Conservation (phyloP, 768 basidiomycete genomes). For the Mycena pura region DNA sequence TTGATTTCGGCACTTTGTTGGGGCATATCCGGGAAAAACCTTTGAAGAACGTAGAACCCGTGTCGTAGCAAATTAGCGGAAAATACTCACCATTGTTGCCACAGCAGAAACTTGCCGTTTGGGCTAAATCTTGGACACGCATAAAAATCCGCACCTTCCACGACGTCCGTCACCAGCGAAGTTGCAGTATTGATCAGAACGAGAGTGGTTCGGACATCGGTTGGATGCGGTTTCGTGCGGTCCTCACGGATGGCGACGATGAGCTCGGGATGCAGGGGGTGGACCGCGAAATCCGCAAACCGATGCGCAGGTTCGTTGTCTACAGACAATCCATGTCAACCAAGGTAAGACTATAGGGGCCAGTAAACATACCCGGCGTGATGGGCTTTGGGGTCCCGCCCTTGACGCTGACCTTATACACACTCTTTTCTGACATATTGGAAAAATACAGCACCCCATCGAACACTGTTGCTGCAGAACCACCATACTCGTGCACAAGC, state of each 20-base stretch:
- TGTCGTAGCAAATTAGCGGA: not conserved
- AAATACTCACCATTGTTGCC: not conserved
- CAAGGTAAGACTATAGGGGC: too few species aligned
- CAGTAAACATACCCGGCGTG: not conserved
- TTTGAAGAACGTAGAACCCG: not conserved
- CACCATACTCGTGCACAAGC: slow-evolving; percentile 7
- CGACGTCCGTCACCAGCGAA: not conserved
- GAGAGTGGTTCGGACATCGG: not conserved
- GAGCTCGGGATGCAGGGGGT: not conserved
- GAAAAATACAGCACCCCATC: slow-evolving; percentile 7
- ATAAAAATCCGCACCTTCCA: slow-evolving; percentile 5
- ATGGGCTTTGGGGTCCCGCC: not conserved
- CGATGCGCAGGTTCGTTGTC: not conserved
- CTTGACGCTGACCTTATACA: slow-evolving; percentile 2
- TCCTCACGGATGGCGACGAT: slow-evolving; percentile 2
- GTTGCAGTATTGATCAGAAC: not conserved
- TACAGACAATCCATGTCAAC: too few species aligned
- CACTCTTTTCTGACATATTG: not conserved
- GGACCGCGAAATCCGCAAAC: slow-evolving; percentile 8
- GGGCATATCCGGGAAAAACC: slow-evolving; percentile 16
- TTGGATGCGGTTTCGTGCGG: slow-evolving; percentile 6
- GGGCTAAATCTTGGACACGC: slow-evolving; percentile 6
- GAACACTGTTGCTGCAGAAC: not conserved
- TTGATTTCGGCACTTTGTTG: slow-evolving; percentile 17
- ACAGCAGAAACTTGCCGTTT: not conserved